Conservation (phyloP, 2,329 filamentous ascomycete species). For the Colletotrichum sp. region DNA sequence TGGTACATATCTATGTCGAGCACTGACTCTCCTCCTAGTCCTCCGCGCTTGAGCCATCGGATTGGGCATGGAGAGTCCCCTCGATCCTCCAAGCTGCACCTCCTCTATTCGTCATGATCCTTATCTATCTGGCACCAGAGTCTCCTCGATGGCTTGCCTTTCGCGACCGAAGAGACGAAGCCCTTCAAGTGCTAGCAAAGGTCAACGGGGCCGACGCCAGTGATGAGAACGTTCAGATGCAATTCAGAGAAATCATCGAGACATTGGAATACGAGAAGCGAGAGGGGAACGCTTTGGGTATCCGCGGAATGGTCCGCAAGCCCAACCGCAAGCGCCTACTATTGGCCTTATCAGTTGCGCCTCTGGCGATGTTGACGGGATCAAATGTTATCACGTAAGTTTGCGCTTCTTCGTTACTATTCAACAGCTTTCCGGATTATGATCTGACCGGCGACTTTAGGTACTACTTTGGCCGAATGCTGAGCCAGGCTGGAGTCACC, state of each 20-base stretch:
- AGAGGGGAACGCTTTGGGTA: not conserved
- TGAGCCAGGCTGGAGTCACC: not conserved
- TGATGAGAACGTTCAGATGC: not conserved
- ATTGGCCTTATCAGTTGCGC: not conserved
- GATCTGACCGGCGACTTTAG: not conserved
- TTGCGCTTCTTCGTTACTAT: fast-evolving
- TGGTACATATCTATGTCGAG: not conserved
- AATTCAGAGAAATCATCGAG: slow-evolving; percentile 8
- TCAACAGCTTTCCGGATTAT: fast-evolving
- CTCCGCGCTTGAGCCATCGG: not conserved
- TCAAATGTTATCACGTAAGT: slow-evolving; percentile 14
- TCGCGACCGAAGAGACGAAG: slow-evolving; percentile 5
- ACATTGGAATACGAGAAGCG: slow-evolving; percentile 1
- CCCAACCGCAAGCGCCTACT: not conserved
- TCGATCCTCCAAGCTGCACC: slow-evolving; percentile 21
- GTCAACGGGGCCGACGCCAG: not conserved
- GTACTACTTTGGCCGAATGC: slow-evolving; percentile 16
- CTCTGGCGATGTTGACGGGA: slow-evolving; percentile 15
- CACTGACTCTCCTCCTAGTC: not conserved
- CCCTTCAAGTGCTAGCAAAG: not conserved
- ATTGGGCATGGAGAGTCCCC: slow-evolving; percentile 23
- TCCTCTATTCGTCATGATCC: slow-evolving; percentile 4
- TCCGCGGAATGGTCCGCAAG: not conserved
- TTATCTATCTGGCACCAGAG: not conserved
- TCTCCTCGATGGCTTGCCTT: not conserved